These are phyloP conservation scores for Pyrenochaeta sp. DNA, from an alignment of 2,329 filamentous ascomycete species.

Conservation along the genomic window DNA sequence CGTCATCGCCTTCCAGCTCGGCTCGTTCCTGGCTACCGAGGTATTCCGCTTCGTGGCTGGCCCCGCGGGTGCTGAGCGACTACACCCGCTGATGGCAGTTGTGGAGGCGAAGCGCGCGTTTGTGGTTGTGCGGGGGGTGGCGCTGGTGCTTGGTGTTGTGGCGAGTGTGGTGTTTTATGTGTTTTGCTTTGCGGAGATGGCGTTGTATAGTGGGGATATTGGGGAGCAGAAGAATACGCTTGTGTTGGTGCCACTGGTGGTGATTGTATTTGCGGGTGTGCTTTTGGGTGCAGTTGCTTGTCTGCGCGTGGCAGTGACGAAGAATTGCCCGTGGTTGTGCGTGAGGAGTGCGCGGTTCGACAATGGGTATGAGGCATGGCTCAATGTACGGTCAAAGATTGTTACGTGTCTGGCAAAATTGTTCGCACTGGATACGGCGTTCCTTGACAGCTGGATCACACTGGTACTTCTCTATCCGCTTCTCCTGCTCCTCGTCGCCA, in stretches of 20 bases:
- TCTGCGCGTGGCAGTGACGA: too few relatives aligned
- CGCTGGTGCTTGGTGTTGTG: too few relatives aligned
- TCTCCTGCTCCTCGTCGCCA: neutral
- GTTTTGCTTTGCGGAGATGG: too few relatives aligned
- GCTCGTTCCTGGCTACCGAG: constrained; percentile 3
- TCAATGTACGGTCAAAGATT: neutral
- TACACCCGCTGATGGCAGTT: constrained; percentile 4
- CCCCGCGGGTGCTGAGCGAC: neutral
- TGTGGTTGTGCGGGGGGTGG: neutral
- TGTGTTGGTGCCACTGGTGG: too few relatives aligned
- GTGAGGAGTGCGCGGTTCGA: neutral
- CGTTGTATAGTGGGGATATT: too few relatives aligned
- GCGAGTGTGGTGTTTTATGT: too few relatives aligned
- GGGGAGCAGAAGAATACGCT: too few relatives aligned
- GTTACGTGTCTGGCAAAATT: neutral
- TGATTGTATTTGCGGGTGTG: too few relatives aligned
- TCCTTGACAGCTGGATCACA: neutral
- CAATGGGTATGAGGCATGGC: neutral
- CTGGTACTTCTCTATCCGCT: neutral
- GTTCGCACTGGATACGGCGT: neutral
- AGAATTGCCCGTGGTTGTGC: neutral
- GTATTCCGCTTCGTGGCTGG: constrained; percentile 4
- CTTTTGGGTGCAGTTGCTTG: too few relatives aligned
- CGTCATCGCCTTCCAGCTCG: neutral
- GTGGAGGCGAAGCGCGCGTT: neutral